Conservation (phyloP, 148 eudicot genomes). For the Rhododendron ferrugineum region DNA sequence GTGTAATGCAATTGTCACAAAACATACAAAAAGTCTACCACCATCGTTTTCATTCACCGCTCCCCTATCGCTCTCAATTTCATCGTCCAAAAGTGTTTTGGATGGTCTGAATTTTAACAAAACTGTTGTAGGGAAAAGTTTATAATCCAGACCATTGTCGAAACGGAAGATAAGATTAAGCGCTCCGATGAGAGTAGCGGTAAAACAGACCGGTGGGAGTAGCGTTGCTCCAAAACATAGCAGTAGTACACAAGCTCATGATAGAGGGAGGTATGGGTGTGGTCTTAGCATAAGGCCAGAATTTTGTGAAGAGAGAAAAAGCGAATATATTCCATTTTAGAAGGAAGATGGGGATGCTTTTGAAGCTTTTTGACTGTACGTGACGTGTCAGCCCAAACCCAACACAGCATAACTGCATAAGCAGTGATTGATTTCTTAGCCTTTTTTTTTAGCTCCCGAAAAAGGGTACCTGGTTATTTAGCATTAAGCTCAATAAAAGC, state of each 20-base stretch:
- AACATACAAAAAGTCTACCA: not conserved
- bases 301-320: not conserved
- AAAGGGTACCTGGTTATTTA: not conserved
- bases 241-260: not conserved
- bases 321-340: slow-evolving; percentile 12
- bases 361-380: slow-evolving; percentile 12
- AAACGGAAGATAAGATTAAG: too few relatives aligned
- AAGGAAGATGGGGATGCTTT: slow-evolving; percentile 13
- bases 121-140: too few relatives aligned
- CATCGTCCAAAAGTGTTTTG: too few relatives aligned
- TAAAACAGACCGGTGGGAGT: too few relatives aligned
- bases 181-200: too few relatives aligned
- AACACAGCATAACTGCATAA: slow-evolving; percentile 4
- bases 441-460: not conserved
- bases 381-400: slow-evolving; percentile 17
- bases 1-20: too few relatives aligned
- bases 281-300: not conserved
- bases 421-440: slow-evolving; percentile 7
- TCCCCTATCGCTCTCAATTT: too few relatives aligned
- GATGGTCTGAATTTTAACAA: too few relatives aligned
- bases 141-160: too few relatives aligned
- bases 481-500: not conserved
- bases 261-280: not conserved
- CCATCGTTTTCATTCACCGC: too few relatives aligned
- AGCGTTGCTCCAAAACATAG: too few relatives aligned